These are phyloP conservation scores for Cystobasidium pallidum DNA, from an alignment of 1,284 basidiomycete species.

Conservation along the genomic window DNA sequence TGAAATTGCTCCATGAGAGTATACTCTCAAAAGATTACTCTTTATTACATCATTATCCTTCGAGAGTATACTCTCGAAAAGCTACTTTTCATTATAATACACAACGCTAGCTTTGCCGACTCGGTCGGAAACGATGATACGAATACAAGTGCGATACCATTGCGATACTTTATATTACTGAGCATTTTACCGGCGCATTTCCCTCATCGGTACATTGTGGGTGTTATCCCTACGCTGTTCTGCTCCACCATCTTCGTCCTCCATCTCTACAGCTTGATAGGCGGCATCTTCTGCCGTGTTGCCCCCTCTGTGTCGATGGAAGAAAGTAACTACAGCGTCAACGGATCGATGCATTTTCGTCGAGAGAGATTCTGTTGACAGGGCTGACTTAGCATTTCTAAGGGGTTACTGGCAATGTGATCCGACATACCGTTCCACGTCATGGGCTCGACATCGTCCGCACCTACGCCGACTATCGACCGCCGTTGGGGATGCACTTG, in stretches of 20 bases:
- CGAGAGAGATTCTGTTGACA: not conserved
- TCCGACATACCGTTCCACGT: conserved; percentile 15
- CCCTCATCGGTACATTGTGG: conserved; percentile 9
- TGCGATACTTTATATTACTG: not conserved
- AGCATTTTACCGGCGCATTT: not conserved
- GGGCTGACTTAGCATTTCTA: not conserved
- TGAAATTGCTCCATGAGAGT: no score
- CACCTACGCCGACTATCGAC: not conserved
- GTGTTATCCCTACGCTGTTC: not conserved
- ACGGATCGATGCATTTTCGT: conserved; percentile 6
- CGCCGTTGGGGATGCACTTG: conserved; percentile 28
- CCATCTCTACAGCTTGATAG: conserved; percentile 35
- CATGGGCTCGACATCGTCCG: not conserved
- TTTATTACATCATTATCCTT: no score
- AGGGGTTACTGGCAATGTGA: not conserved
- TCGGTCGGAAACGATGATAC: no score
- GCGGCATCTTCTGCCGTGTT: not conserved
- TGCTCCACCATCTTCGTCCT: not conserved
- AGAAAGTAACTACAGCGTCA: not conserved
- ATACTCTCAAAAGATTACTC: no score
- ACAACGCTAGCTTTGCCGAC: no score
- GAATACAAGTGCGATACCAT: not conserved
- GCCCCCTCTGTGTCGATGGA: not conserved
- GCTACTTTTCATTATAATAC: no score
- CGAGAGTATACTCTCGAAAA: no score